Evolutionary conservation across 1,139 yeast genomes (phyloP).

Genomic region (Blastobotrys aristatus): DNA sequence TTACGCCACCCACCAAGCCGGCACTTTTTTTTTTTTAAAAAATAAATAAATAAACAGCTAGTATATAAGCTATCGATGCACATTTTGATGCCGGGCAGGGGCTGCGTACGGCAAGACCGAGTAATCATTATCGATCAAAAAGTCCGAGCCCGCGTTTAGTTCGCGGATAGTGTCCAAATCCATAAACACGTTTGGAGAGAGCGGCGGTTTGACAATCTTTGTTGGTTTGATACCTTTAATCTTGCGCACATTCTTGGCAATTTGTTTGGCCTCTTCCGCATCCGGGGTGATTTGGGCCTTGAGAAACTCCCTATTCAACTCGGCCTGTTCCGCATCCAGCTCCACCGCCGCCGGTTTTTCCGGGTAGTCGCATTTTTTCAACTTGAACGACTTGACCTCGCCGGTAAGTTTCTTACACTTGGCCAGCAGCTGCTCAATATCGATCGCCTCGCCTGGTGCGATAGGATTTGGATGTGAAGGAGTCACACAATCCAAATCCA

Average conservation of each 20-base stretch:
- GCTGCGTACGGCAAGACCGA: neutral
- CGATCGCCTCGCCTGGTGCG: slow-evolving; percentile 72
- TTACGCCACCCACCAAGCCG: too few relatives aligned
- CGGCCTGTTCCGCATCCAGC: neutral
- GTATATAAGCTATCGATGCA: too few relatives aligned
- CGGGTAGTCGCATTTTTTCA: slow-evolving; percentile 1
- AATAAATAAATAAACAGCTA: too few relatives aligned
- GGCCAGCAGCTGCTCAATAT: slow-evolving; percentile 48
- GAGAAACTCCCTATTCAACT: slow-evolving; percentile 14
- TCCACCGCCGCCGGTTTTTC: neutral
- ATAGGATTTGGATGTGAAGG: slow-evolving; percentile 76
- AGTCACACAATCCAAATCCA: slow-evolving; percentile 79
- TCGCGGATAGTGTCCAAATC: slow-evolving; percentile 11
- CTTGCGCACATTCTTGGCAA: slow-evolving; percentile 13
- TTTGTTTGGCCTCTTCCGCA: slow-evolving; percentile 15
- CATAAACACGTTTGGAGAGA: slow-evolving; percentile 1
- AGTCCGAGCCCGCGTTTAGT: slow-evolving; percentile 1
- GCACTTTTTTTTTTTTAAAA: too few relatives aligned
- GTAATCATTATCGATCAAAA: slow-evolving; percentile 4
- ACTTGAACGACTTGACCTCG: neutral
- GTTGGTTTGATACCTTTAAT: slow-evolving; percentile 2
- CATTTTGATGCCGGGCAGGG: too few relatives aligned
- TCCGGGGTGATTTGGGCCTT: slow-evolving; percentile 25
- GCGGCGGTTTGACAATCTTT: slow-evolving; percentile 7
- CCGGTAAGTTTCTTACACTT: slow-evolving; percentile 3